Evolutionary conservation across 1,284 basidiomycete species (phyloP), one percentile per base, ranked within the genome.

Genomic region (Pholiota adiposa): DNA sequence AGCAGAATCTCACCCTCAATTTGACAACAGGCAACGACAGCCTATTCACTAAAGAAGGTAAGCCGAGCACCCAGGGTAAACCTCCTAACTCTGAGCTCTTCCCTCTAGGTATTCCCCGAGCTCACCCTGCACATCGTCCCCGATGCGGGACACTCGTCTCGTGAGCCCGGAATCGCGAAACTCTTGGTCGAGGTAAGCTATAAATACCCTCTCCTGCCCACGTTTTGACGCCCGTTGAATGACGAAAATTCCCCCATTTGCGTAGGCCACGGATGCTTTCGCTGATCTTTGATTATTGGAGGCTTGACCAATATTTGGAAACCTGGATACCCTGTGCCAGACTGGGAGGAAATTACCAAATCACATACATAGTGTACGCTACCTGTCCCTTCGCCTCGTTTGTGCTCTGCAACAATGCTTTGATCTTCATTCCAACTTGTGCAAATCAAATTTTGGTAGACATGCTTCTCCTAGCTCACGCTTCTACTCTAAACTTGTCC

Each of bases 91-190:
- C 54, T 21, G 34, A 58, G 16, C 12, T 9, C 4, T 21, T 54
- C 11, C 14, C 21, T 51, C 31, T 41, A 84, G 83, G 86, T 79
- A 3, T 96, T 92, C 86, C 93, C 94, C 2, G 92, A 96, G 69
- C 78, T 88, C 18, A 84, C 85, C n/a, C 73, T 96, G 18, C 80
- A 87, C 66, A 84, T 97, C 48, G 88, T 97, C 18, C 88, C 91
- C n/a, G 93, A 96, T 73, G 95, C 95, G 4, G 96, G 96, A 0
- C 96, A 98, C 73, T 94, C 91, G 19, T 85, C 93, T 19, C 86
- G 89, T 50, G 96, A 98, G 76, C 73, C 81, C 0, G 92, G 90
- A 4, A 96, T 82, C 18, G 77, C 86, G 19, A 87, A 89, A 72
- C 74, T 91, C 51, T 81, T 97, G 49, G 83, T 94, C 11, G 81